Percentiles rank a stretch among this genome's conserved stretches.
These are phyloP conservation scores for Trichophyton equinum DNA, from an alignment of 2,329 filamentous ascomycete genomes.

Conservation along the genomic window DNA sequence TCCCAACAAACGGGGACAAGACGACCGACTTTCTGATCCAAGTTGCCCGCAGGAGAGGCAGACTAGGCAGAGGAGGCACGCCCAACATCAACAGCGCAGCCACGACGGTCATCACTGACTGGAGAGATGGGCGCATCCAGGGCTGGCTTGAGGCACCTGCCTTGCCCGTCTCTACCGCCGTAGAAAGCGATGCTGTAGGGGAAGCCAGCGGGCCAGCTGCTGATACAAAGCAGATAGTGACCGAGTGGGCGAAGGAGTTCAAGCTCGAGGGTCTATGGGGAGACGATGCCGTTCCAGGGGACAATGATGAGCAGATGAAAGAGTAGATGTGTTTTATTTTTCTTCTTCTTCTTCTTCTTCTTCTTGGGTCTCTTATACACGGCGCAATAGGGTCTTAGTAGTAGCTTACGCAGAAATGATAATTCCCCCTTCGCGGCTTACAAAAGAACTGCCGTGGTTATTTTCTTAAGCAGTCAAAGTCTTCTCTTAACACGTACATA, in stretches of 20 bases:
- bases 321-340: constrained; percentile 20
- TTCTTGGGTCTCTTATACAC: neutral
- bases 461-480: neutral
- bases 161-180: constrained; percentile 40
- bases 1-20: constrained; percentile 56
- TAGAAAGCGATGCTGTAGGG: constrained; percentile 20
- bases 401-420: neutral
- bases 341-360: neutral
- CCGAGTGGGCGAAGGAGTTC: constrained; percentile 88
- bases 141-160: constrained; percentile 75
- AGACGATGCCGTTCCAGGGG: constrained; percentile 37
- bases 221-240: constrained; percentile 76
- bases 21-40: constrained; percentile 90
- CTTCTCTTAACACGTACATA: neutral
- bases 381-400: no score
- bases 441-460: neutral
- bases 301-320: constrained; percentile 29
- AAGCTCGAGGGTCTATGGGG: constrained; percentile 89
- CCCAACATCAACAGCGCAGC: constrained; percentile 81
- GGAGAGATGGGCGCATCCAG: constrained; percentile 88
- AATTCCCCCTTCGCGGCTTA: neutral
- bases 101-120: constrained; percentile 90
- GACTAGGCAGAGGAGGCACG: constrained; percentile 76
- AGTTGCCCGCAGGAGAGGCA: constrained; percentile 82
- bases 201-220: constrained; percentile 27